A percentile compares a stretch with the other conserved stretches of the same genome.
These are phyloP conservation scores for Exophiala sp. DNA, from an alignment of 2,329 filamentous ascomycete genomes.

Conservation along the genomic window DNA sequence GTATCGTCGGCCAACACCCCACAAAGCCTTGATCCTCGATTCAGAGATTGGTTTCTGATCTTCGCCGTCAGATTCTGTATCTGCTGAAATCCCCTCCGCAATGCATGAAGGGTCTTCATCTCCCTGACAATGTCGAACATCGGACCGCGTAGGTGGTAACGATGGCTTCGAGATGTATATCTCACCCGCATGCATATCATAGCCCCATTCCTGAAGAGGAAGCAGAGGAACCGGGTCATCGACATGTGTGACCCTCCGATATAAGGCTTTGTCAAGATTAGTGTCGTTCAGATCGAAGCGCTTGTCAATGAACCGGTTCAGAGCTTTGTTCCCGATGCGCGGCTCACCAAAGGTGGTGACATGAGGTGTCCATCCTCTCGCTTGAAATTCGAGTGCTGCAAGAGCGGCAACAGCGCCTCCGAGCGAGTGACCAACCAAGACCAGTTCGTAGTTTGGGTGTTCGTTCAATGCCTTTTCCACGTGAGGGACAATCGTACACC, in stretches of 20 bases:
- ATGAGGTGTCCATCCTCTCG: constrained; percentile 69
- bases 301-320: constrained; percentile 54
- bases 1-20: constrained; percentile 52
- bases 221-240: constrained; percentile 87
- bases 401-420: constrained; percentile 89
- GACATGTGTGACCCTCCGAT: constrained; percentile 77
- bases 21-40: constrained; percentile 20
- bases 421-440: constrained; percentile 84
- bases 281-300: constrained; percentile 45
- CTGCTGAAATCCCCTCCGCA: constrained; percentile 43
- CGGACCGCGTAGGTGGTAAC: constrained; percentile 64
- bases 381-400: constrained; percentile 75
- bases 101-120: constrained; percentile 70
- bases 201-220: constrained; percentile 85
- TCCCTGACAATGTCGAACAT: constrained; percentile 70
- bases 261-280: constrained; percentile 39
- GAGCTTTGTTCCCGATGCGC: constrained; percentile 53
- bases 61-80: constrained; percentile 28
- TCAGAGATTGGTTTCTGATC: constrained; percentile 15
- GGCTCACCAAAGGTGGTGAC: constrained; percentile 95
- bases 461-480: constrained; percentile 57
- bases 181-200: constrained; percentile 78
- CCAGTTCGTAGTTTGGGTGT: constrained; percentile 69
- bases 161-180: constrained; percentile 73
- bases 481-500: constrained; percentile 64